Base-by-base conservation (phyloP, 2,329 filamentous ascomycete species). In the Neonectria punicea region DNA sequence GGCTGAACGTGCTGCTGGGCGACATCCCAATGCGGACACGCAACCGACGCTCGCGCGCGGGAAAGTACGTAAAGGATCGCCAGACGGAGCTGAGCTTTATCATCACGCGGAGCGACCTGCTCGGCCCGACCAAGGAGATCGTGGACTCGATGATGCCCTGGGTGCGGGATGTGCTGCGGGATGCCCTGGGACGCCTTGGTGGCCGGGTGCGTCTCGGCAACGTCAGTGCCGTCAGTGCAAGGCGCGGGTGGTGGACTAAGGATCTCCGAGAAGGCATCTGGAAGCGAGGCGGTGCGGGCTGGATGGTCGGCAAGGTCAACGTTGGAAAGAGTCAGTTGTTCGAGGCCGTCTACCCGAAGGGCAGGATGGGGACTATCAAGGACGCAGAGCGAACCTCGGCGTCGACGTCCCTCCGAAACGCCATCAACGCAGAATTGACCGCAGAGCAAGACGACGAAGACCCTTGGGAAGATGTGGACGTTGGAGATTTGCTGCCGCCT, bases 241-340 rank as follows among this genome's bases (percentile, higher is more conserved):
- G 92, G 75, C 86, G 93, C 63, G 87, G 87, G 10, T 99, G 97
- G 96, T 98, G 95, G 93, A 97, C 94, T 0, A 92, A 87, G 70
- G 84, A 92, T 54, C 82, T 99, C 60, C 97, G 93, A 78, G 90
- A 97, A 71, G 91, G 94, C 53, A 94, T 99, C 51, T 94, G 90
- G 86, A 82, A 89, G 47, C 88, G 93, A 53, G 94, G 93, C 4
- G 95, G 95, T 5, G 96, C 90, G 16, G 91, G 92, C 16, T 99
- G 96, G 95, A 90, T 99, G 84, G 92, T 99, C 3, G 96, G 96
- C n/a, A 98, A 97, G 79, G 93, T 94, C 67, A 99, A 99, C 75
- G 97, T 98, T 2, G 97, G 96, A 25, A 99, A 99, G 80, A 98
- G 95, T 73, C 91, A 92, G 75, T 86, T 99, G 2, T 97, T 98